phyloP scores from a whole-genome alignment of 2,329 filamentous ascomycete species.

The Botrytis fragariae region DNA sequence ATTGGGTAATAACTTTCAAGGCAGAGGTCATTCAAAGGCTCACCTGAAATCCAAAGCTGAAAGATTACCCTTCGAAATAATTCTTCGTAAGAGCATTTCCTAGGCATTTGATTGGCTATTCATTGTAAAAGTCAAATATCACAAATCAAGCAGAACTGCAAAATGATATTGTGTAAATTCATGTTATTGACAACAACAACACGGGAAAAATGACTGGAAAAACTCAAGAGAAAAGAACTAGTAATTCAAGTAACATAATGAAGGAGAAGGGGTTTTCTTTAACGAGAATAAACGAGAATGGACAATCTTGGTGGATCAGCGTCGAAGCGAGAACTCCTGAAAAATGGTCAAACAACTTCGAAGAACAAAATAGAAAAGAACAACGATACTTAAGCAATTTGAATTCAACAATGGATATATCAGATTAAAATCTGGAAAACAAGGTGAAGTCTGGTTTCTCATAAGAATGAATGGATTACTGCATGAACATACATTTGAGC shows the following conservation, averaged over 20 bases:
- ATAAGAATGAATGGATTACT: not conserved
- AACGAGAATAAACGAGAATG: not conserved
- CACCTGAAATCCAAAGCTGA: no score
- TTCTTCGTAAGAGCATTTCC: not conserved
- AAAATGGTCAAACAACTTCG: not conserved
- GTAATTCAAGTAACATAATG: not conserved
- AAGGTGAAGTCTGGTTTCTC: not conserved
- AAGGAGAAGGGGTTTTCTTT: not conserved
- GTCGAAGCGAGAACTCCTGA: not conserved
- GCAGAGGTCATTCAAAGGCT: no score
- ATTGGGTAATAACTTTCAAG: no score
- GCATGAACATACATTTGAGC: no score
- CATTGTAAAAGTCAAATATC: not conserved
- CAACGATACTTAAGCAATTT: not conserved
- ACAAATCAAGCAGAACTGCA: not conserved
- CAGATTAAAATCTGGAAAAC: not conserved
- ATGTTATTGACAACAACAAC: not conserved
- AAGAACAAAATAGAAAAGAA: not conserved
- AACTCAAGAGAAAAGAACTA: fast-evolving
- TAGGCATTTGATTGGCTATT: not conserved
- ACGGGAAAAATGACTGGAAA: not conserved
- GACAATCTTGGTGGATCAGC: not conserved
- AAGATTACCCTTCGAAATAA: not conserved
- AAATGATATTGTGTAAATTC: not conserved
- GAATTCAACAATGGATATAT: fast-evolving